These are phyloP conservation scores for Colletotrichum cereale DNA, from an alignment of 2,329 filamentous ascomycete genomes.

Conservation along the genomic window DNA sequence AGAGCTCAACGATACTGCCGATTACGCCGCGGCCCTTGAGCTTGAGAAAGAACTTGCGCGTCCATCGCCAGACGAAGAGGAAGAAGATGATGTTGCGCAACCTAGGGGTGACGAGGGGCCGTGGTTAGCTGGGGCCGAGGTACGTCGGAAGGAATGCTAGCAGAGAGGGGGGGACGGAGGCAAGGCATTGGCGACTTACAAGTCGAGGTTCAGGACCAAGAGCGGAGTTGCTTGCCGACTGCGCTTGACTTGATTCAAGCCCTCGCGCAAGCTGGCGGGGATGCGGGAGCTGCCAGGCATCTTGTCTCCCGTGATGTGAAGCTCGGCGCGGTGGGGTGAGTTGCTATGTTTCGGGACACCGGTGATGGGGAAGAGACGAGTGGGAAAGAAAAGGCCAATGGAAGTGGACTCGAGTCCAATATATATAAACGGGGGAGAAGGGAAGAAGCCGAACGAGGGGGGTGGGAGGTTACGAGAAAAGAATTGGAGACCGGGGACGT, in stretches of 20 bases:
- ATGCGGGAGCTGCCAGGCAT: constrained; percentile 79
- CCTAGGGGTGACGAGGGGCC: constrained; percentile 55
- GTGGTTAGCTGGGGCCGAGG: constrained; percentile 25
- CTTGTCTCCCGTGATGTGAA: constrained; percentile 42
- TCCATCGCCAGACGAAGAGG: constrained; percentile 87
- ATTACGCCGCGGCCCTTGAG: constrained; percentile 89
- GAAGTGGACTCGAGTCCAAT: constrained; percentile 26
- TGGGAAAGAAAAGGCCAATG: not conserved
- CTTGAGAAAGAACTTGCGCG: constrained; percentile 83
- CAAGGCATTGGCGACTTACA: constrained; percentile 65
- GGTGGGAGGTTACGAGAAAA: constrained; percentile 5
- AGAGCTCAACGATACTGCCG: constrained; percentile 82
- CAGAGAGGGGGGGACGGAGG: not conserved
- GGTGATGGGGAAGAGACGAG: not conserved
- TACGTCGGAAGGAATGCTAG: not conserved
- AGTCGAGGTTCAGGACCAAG: constrained; percentile 73
- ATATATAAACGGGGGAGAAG: constrained; percentile 27
- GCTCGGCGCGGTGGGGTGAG: constrained; percentile 25
- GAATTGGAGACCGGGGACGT: constrained; percentile 28
- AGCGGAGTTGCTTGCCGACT: constrained; percentile 67
- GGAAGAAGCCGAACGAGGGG: constrained; percentile 23
- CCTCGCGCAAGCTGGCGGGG: constrained; percentile 77
- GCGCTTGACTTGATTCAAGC: constrained; percentile 72
- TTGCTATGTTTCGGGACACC: constrained; percentile 26
- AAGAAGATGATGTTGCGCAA: constrained; percentile 90